Evolutionary conservation across 2,329 filamentous ascomycete genomes (phyloP).

Genomic region (Biscogniauxia marginata): DNA sequence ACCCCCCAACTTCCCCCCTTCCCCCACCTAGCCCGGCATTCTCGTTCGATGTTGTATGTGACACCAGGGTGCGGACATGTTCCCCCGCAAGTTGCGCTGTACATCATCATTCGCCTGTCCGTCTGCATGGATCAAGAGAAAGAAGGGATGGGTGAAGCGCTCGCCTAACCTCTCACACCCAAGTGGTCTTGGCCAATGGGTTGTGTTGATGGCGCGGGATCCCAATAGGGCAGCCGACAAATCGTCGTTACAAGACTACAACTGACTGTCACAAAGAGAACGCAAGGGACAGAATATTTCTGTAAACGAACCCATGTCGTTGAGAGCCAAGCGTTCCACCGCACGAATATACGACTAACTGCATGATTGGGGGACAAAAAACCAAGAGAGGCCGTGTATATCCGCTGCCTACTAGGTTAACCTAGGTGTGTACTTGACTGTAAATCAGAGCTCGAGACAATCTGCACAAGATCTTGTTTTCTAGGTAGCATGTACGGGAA

Average conservation of each 20-base stretch:
- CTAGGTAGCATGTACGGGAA: too few relatives aligned
- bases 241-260: too few relatives aligned
- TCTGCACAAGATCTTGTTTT: background rate
- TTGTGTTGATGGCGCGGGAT: too few relatives aligned
- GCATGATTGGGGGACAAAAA: background rate
- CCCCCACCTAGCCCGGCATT: background rate
- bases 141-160: background rate
- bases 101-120: background rate
- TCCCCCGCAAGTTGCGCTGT: background rate
- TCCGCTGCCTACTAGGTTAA: too few relatives aligned
- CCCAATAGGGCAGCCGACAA: too few relatives aligned
- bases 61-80: background rate
- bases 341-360: background rate
- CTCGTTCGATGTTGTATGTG: background rate
- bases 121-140: background rate
- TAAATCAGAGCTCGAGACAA: background rate
- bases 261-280: background rate
- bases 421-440: background rate
- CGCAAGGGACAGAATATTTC: background rate
- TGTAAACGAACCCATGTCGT: background rate
- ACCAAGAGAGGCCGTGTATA: too few relatives aligned
- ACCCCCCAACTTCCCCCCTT: background rate
- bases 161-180: too few relatives aligned
- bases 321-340: background rate
- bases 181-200: too few relatives aligned